A percentile compares a stretch with the other conserved stretches of the same genome.
These are phyloP conservation scores for Penicillium sp. DNA, from an alignment of 2,329 filamentous ascomycete species.

Conservation along the genomic window DNA sequence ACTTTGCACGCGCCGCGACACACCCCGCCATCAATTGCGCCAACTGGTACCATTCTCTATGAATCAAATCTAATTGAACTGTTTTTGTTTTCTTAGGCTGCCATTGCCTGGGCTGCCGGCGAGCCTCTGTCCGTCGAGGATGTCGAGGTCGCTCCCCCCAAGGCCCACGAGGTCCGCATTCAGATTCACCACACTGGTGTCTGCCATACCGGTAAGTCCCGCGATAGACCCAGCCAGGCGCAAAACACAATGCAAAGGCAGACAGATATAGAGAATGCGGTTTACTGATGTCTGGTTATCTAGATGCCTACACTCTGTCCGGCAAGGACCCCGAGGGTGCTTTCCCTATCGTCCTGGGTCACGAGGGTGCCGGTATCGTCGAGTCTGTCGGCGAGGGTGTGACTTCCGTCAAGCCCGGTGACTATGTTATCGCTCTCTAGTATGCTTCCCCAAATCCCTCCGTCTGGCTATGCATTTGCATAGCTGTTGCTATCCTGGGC, in stretches of 20 bases:
- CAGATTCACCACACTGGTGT: slow-evolving; percentile 98
- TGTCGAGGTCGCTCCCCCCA: slow-evolving; percentile 86
- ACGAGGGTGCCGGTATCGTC: slow-evolving; percentile 90
- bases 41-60: background rate
- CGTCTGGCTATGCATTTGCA: background rate
- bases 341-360: slow-evolving; percentile 86
- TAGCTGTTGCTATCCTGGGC: background rate
- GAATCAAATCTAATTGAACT: slow-evolving; percentile 27
- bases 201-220: slow-evolving; percentile 84
- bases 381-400: slow-evolving; percentile 95
- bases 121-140: slow-evolving; percentile 89
- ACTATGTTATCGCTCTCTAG: slow-evolving; percentile 90
- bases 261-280: background rate
- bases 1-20: background rate
- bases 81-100: slow-evolving; percentile 63
- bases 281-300: slow-evolving; percentile 12
- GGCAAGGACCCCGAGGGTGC: slow-evolving; percentile 97
- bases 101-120: slow-evolving; percentile 95
- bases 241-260: background rate
- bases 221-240: slow-evolving; percentile 15
- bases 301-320: slow-evolving; percentile 91
- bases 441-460: slow-evolving; percentile 51
- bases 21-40: background rate
- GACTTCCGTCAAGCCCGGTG: slow-evolving; percentile 89
- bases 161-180: slow-evolving; percentile 93